Conservation (phyloP, 176 grass and related monocot genomes). For the Cenchrus fungigraminus region DNA sequence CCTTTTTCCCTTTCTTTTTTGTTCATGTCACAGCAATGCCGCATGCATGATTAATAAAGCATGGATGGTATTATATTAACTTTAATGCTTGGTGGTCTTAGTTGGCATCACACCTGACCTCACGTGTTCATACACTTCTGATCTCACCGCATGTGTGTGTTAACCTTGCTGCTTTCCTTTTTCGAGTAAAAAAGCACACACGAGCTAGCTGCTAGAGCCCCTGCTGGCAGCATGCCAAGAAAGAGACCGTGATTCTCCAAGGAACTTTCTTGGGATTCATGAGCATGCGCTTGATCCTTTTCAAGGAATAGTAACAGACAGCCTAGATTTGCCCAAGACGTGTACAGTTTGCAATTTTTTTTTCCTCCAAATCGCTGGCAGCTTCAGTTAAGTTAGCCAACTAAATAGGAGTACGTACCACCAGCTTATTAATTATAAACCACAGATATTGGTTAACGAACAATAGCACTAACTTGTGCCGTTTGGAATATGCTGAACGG, state of each 20-base stretch:
- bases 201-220: conserved; percentile 12
- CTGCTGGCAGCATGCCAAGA: conserved; percentile 63
- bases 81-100: not conserved
- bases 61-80: not conserved
- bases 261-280: conserved; percentile 69
- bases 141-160: conserved; percentile 40
- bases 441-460: conserved; percentile 25
- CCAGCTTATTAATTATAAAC: too few relatives aligned
- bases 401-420: not conserved
- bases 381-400: not conserved
- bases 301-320: not conserved
- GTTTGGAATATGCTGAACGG: conserved; percentile 24
- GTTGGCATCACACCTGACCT: conserved; percentile 46
- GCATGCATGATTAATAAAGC: conserved; percentile 1
- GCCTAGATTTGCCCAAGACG: not conserved
- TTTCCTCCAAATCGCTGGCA: not conserved
- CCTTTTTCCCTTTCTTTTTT: conserved; percentile 21
- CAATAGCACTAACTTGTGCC: conserved; percentile 30
- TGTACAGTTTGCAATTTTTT: not conserved
- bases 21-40: conserved; percentile 26
- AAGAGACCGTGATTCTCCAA: conserved; percentile 54
- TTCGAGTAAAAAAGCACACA: conserved; percentile 48
- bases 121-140: conserved; percentile 48
- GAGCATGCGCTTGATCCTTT: conserved; percentile 57
- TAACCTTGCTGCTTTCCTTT: conserved; percentile 39